phyloP scores from a whole-genome alignment of 495 filamentous ascomycete genomes.

The Hamigera avellanea region DNA sequence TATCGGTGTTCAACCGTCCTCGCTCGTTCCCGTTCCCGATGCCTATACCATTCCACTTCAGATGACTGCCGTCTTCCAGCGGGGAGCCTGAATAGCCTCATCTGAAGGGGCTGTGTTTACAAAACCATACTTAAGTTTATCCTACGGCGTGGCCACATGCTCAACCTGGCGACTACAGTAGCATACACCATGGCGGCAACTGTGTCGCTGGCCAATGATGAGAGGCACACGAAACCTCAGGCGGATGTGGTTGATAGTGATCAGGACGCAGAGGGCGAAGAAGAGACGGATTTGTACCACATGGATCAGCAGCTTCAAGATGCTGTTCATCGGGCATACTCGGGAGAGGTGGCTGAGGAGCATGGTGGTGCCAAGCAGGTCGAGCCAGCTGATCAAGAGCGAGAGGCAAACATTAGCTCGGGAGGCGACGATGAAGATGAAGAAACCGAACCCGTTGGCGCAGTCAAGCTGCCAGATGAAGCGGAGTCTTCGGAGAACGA shows the following conservation, averaged over 20 bases:
- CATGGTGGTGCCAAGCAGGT: conserved; percentile 23
- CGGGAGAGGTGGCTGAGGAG: conserved; percentile 35
- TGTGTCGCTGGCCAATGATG: conserved; percentile 31
- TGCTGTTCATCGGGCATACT: conserved; percentile 43
- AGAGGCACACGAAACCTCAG: conserved; percentile 22
- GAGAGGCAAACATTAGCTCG: conserved; percentile 6
- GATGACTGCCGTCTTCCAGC: conserved; percentile 14
- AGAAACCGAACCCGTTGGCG: conserved; percentile 54
- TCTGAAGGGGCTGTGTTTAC: conserved; percentile 6
- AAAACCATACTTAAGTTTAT: background rate
- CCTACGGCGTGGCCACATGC: conserved; percentile 2
- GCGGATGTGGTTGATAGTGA: conserved; percentile 35
- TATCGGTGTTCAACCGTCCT: conserved; percentile 2
- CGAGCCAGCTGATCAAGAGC: conserved; percentile 24
- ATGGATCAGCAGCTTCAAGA: conserved; percentile 38
- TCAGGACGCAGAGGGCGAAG: conserved; percentile 42
- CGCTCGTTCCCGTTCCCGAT: conserved; percentile 13
- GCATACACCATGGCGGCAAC: conserved; percentile 38
- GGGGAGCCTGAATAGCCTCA: conserved; percentile 13
- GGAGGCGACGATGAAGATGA: conserved; percentile 24
- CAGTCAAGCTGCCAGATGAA: conserved; percentile 57
- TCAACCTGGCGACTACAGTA: conserved; percentile 36
- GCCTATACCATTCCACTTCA: conserved; percentile 12
- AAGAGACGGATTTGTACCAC: conserved; percentile 34
- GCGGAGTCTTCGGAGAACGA: conserved; percentile 34